Evolutionary conservation across 176 grass and related monocot genomes (phyloP).

Genomic region (Aegilops tauschii): DNA sequence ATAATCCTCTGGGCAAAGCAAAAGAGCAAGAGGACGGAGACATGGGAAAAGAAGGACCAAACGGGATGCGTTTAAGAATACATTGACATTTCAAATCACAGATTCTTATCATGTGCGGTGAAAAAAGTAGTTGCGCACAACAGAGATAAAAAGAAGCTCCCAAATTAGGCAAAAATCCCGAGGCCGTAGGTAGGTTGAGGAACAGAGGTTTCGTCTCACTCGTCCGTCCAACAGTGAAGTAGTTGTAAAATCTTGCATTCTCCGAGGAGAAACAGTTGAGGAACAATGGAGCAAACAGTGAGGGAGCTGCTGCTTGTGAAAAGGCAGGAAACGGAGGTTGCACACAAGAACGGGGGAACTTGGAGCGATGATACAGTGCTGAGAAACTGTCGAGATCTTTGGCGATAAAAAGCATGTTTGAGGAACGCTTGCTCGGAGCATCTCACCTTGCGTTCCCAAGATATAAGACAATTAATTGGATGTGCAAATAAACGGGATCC

Average conservation of each 20-base stretch:
- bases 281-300: background rate
- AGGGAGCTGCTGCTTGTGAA: background rate
- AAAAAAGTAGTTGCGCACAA: constrained; percentile 19
- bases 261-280: constrained; percentile 17
- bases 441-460: background rate
- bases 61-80: background rate
- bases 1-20: background rate
- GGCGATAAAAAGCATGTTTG: background rate
- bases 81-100: constrained; percentile 37
- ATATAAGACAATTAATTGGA: background rate
- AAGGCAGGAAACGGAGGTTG: background rate
- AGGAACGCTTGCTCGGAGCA: background rate
- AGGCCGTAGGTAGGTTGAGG: background rate
- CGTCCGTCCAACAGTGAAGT: constrained; percentile 11
- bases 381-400: background rate
- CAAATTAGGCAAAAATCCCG: background rate
- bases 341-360: background rate
- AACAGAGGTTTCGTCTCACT: background rate
- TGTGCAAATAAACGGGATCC: background rate
- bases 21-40: background rate
- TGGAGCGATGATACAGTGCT: background rate
- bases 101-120: constrained; percentile 2
- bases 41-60: background rate
- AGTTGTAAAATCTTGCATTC: background rate
- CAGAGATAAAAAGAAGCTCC: background rate